Evolutionary conservation across 2,329 filamentous ascomycete species (phyloP).

Genomic region (Aspergillus ruber): DNA sequence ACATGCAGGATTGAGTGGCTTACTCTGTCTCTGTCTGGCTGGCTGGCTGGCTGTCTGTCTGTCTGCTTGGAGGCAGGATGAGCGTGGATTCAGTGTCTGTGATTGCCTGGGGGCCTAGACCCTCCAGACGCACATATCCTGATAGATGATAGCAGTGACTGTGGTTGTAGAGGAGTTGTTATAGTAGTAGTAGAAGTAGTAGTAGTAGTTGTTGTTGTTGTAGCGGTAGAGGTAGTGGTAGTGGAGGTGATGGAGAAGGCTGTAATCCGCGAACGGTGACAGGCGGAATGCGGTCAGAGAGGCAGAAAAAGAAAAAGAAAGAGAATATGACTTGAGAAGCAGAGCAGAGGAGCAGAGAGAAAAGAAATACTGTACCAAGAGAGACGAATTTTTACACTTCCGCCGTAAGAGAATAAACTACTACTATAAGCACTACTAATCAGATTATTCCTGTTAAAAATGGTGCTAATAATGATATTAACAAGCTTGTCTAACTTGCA

Average conservation of each 20-base stretch:
- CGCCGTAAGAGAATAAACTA: slow-evolving; percentile 12
- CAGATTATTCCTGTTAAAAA: not conserved
- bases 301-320: slow-evolving; percentile 4
- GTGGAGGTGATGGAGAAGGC: not conserved
- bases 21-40: too few species aligned
- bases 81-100: slow-evolving; percentile 7
- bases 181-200: not conserved
- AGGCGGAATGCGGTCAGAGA: not conserved
- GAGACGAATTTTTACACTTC: slow-evolving; percentile 14
- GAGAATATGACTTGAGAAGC: not conserved
- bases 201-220: too few species aligned
- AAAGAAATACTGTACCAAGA: slow-evolving; percentile 6
- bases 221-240: not conserved
- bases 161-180: not conserved
- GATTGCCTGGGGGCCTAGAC: slow-evolving; percentile 20
- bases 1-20: not conserved
- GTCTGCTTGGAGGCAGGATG: too few species aligned
- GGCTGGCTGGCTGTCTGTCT: too few species aligned
- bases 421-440: not conserved
- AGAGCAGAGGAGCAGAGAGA: not conserved
- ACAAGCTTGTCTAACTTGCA: not conserved
- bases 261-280: not conserved
- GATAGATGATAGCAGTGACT: not conserved
- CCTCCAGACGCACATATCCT: slow-evolving; percentile 26
- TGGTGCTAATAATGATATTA: not conserved